Evolutionary conservation across 306 rosid genomes (phyloP).

Genomic region (Myrica gale): DNA sequence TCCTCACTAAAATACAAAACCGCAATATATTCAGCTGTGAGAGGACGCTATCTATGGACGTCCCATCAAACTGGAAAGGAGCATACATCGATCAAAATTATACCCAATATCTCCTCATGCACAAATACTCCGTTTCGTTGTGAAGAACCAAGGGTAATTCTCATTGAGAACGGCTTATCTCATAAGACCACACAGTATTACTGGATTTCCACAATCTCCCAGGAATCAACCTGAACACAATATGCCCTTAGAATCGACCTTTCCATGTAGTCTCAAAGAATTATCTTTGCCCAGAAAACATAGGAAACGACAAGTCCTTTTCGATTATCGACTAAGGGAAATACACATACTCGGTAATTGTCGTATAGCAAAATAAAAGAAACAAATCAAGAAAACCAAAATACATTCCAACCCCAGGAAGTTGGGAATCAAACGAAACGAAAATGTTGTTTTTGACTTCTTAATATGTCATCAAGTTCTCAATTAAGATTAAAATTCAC

Average conservation of each 20-base stretch:
- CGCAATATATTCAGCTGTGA: too few relatives aligned
- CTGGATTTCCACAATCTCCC: background rate
- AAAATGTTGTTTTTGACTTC: background rate
- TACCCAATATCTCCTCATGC: background rate
- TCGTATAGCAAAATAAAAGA: background rate
- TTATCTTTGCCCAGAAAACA: background rate
- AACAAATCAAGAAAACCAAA: background rate
- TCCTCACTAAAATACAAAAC: background rate
- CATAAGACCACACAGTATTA: too few relatives aligned
- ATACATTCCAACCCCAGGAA: background rate
- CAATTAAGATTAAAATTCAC: conserved; percentile 2
- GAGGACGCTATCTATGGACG: too few relatives aligned
- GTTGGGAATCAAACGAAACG: background rate
- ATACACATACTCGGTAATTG: background rate
- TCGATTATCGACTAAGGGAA: background rate
- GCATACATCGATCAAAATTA: background rate
- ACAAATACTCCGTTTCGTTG: background rate
- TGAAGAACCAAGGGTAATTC: too few relatives aligned
- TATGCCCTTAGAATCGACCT: background rate
- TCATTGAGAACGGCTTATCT: too few relatives aligned
- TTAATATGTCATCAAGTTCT: conserved; percentile 4
- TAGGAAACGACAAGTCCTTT: background rate
- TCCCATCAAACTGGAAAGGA: too few relatives aligned
- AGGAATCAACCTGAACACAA: background rate
- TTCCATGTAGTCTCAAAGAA: background rate